These are phyloP conservation scores for Solanum habrochaites DNA, from an alignment of 257 asterid species.

Conservation along the genomic window DNA sequence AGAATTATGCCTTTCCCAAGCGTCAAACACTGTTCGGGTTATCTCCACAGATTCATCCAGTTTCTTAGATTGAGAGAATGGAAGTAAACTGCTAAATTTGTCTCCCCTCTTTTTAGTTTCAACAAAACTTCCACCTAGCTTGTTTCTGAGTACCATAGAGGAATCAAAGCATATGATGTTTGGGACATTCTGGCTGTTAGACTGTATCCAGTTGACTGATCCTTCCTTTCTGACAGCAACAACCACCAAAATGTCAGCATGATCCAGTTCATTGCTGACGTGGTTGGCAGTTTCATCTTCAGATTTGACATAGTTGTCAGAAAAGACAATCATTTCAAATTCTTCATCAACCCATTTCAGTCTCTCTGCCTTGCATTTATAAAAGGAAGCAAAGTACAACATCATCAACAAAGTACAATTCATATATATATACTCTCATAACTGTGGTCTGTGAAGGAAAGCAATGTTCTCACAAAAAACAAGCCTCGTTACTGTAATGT, in stretches of 20 bases:
- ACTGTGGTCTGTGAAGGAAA: neutral
- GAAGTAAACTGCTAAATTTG: conserved; percentile 28
- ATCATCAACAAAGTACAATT: neutral
- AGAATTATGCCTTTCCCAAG: conserved; percentile 76
- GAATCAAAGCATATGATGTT: conserved; percentile 71
- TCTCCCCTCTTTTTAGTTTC: conserved; percentile 21
- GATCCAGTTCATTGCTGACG: conserved; percentile 18
- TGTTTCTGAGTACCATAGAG: conserved; percentile 43
- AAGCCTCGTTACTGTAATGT: neutral
- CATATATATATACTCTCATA: neutral
- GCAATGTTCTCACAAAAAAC: neutral
- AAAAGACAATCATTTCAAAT: conserved; percentile 60
- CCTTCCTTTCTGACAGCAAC: conserved; percentile 54
- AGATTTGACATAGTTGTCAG: conserved; percentile 23
- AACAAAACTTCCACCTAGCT: conserved; percentile 49
- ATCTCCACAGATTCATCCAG: conserved; percentile 44
- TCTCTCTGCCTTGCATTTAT: conserved; percentile 38
- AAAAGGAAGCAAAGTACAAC: neutral
- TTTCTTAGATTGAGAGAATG: conserved; percentile 35
- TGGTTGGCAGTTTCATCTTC: conserved; percentile 8
- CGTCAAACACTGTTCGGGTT: conserved; percentile 38
- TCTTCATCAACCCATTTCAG: conserved; percentile 85
- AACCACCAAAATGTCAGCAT: conserved; percentile 46
- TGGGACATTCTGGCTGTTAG: conserved; percentile 21
- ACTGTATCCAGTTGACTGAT: conserved; percentile 51